Percentiles rank a stretch among this genome's conserved stretches.
Conservation (phyloP, 441 rosid species). For the Pelargonium citronellum region DNA sequence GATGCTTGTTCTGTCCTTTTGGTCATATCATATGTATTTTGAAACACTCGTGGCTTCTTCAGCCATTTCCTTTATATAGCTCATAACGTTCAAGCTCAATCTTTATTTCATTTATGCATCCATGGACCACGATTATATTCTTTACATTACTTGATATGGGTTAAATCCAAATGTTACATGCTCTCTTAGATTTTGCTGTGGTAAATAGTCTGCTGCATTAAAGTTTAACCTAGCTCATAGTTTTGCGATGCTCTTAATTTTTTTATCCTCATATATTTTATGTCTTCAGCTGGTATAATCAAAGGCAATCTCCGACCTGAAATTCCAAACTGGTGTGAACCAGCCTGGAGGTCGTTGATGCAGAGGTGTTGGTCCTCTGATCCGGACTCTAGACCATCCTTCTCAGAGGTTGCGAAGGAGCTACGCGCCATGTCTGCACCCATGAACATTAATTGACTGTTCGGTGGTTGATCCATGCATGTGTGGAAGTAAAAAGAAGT, state of each 20-base stretch:
- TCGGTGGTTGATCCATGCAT: not conserved
- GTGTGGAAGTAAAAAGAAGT: not conserved
- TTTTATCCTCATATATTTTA: not conserved
- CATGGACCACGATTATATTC: not conserved
- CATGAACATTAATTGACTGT: constrained; percentile 28
- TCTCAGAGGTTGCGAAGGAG: constrained; percentile 46
- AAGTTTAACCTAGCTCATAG: not conserved
- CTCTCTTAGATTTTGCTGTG: not conserved
- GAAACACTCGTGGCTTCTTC: not conserved
- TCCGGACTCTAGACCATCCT: constrained; percentile 46
- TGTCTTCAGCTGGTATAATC: constrained; percentile 46
- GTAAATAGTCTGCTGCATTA: not conserved
- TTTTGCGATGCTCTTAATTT: not conserved
- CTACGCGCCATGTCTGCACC: constrained; percentile 49
- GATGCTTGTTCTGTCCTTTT: not conserved
- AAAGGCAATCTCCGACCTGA: constrained; percentile 44
- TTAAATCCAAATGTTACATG: not conserved
- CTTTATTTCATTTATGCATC: not conserved
- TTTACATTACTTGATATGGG: not conserved
- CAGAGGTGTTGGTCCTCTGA: constrained; percentile 56
- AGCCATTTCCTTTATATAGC: not conserved
- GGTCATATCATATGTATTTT: not conserved
- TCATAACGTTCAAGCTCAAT: not conserved
- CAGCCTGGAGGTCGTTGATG: constrained; percentile 53
- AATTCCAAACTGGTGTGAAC: constrained; percentile 50